Evolutionary conservation across 495 filamentous ascomycete species (phyloP).

Genomic region (Aeminium ludgeri): DNA sequence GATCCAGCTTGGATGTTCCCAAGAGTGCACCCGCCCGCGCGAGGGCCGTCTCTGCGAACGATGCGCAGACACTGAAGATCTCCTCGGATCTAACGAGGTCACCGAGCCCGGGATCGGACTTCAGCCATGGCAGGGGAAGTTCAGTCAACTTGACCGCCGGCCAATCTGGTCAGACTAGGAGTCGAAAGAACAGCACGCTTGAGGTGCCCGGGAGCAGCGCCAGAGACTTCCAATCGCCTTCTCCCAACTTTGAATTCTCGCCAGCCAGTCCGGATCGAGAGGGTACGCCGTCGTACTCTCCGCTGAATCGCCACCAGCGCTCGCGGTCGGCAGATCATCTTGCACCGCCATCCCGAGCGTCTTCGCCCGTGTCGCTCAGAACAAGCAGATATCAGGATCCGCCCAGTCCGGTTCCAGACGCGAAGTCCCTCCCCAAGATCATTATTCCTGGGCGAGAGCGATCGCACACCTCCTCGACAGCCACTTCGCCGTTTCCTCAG

Average conservation of each 20-base stretch:
- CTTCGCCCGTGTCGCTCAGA: background rate
- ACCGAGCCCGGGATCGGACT: background rate
- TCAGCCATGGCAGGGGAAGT: background rate
- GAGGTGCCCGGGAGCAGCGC: constrained; percentile 1
- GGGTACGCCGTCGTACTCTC: background rate
- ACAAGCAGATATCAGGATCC: constrained; percentile 5
- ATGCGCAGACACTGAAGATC: constrained; percentile 24
- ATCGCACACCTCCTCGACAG: constrained; percentile 1
- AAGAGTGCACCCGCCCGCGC: constrained; percentile 18
- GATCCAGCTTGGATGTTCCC: constrained; percentile 17
- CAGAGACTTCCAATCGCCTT: background rate
- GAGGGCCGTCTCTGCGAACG: constrained; percentile 53
- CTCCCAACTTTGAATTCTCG: constrained; percentile 6
- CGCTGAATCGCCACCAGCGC: background rate
- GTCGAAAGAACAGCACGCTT: background rate
- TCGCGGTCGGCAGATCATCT: background rate
- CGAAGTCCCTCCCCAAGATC: constrained; percentile 10
- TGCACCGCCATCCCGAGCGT: background rate
- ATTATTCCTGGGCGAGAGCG: constrained; percentile 9
- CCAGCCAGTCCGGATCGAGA: background rate
- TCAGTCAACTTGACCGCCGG: too few relatives aligned
- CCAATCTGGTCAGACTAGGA: background rate
- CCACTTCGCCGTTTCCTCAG: constrained; percentile 32
- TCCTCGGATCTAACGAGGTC: constrained; percentile 12
- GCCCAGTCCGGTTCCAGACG: constrained; percentile 6